Base-by-base conservation (phyloP, 495 filamentous ascomycete species). In the Sabuloglossum arenarium region DNA sequence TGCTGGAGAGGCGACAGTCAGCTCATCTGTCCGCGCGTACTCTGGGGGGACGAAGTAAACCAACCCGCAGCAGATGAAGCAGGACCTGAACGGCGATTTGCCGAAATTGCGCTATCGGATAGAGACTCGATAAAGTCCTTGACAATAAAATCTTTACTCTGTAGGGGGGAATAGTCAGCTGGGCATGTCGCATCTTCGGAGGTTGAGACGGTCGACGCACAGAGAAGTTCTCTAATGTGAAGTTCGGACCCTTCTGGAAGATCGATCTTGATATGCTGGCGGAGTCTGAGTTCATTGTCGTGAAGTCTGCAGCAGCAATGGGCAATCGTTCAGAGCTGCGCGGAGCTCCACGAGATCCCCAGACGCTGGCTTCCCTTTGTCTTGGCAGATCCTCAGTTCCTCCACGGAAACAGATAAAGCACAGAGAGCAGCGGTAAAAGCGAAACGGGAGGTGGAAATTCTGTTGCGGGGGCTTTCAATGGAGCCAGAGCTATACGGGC, bases 61-160 rank as follows among this genome's bases (percentile, higher is more conserved):
- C 23, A n/a, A 53, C 53, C 25, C 49, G 67, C 62, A 34, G 51
- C 46, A 6, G 78, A 61, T n/a, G n/a, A n/a, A n/a, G n/a, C n/a
- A 12, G 73, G 73, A 56, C 71, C 79, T 19, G 88, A 94, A 51
- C 85, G 83, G 55, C 90, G 86, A 61, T 76, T 81, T 14, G 70
- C 64, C 31, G 88, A 81, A 32, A 85, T 74, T 31, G 88, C 83
- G 53, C 72, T 83, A 55, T 96, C 90, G 55, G 90, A 90, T 58
- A 99, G 84, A 10, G 81, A 73, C 64, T 99, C 93, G 59, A 99
- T 80, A 62, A 99, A 97, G 67, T 97, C 93, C 63, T 91, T 86
- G 58, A 95, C 93, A 59, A 97, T 94, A 69, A 95, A 99, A 70
- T 96, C 91, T 63, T 84, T 80, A 61, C 70, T 83, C 53, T 68